phyloP scores from a whole-genome alignment of 1,139 yeast species.

The Debaryomycetaceae sp. region DNA sequence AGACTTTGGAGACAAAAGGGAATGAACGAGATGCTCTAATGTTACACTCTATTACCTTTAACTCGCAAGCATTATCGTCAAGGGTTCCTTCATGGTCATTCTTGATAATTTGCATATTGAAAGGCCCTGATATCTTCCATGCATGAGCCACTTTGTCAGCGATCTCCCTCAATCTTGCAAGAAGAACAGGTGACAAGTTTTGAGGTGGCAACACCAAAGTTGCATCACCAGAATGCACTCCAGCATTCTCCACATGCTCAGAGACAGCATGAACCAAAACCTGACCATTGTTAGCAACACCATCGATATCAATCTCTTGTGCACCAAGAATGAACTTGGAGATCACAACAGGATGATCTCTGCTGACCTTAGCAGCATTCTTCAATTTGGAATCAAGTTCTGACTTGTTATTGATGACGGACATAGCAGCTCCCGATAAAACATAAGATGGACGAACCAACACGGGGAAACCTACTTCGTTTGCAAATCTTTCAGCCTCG shows the following conservation, averaged over 20 bases:
- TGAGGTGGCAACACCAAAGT: conserved; percentile 93
- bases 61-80: conserved; percentile 51
- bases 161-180: conserved; percentile 67
- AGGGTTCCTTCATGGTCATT: conserved; percentile 47
- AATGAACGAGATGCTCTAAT: conserved; percentile 97
- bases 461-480: conserved; percentile 88
- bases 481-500: conserved; percentile 85
- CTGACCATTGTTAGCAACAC: conserved; percentile 85
- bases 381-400: conserved; percentile 80
- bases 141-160: conserved; percentile 93
- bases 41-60: conserved; percentile 96
- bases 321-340: conserved; percentile 95
- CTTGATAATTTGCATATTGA: conserved; percentile 95
- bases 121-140: conserved; percentile 96
- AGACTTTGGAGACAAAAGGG: conserved; percentile 97
- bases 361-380: conserved; percentile 87
- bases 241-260: conserved; percentile 98
- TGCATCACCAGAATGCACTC: conserved; percentile 98
- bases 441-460: conserved; percentile 97
- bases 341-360: conserved; percentile 95
- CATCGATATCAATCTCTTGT: conserved; percentile 95
- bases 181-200: conserved; percentile 53
- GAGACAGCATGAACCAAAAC: conserved; percentile 93
- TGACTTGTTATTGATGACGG: conserved; percentile 72
- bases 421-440: conserved; percentile 98